Conservation (phyloP, 139 green algal genomes). For the Choricystis sp. region DNA sequence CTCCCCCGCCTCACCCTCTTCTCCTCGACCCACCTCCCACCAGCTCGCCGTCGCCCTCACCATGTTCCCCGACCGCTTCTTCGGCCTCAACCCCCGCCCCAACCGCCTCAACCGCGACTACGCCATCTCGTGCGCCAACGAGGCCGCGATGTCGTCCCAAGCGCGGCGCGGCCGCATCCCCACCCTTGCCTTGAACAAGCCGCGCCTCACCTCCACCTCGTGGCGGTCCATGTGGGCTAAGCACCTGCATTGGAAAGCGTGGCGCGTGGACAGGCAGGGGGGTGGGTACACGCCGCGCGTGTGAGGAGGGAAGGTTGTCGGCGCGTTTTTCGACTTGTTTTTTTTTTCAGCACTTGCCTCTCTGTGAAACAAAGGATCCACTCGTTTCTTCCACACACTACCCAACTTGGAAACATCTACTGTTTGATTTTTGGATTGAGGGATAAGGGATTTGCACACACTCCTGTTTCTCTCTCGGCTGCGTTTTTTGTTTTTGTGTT, state of each 20-base stretch:
- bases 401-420: no score
- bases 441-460: no score
- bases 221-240: background rate
- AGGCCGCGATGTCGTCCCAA: background rate
- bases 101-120: background rate
- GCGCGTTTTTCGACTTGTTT: no score
- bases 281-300: background rate
- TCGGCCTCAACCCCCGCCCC: background rate
- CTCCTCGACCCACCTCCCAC: background rate
- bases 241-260: background rate
- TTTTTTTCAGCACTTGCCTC: no score
- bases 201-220: background rate
- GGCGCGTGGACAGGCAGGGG: background rate
- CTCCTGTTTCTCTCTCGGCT: no score
- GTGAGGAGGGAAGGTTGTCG: no score
- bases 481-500: no score
- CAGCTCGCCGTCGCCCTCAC: background rate
- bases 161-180: background rate
- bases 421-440: no score
- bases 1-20: background rate
- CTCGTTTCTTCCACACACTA: no score
- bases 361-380: no score
- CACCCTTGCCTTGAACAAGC: background rate
- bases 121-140: background rate
- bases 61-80: background rate